Base-by-base conservation (phyloP, 2,329 filamentous ascomycete genomes). In the Phaeosphaeriaceae sp. region DNA sequence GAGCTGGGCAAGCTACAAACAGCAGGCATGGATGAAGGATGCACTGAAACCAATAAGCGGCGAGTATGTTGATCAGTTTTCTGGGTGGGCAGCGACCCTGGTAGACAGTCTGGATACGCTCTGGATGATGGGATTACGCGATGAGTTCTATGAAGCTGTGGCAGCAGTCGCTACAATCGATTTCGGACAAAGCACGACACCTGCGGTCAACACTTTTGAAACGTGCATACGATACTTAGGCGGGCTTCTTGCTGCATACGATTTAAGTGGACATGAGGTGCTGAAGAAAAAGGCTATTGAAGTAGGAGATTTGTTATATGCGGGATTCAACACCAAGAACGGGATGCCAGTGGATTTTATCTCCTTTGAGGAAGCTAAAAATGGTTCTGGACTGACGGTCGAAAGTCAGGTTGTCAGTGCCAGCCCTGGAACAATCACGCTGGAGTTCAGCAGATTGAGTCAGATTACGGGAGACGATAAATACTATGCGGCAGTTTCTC, bases 191-290 rank as follows among this genome's bases (percentile, higher is more conserved):
- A 87, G 84, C 21, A 73, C 78, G 12, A 79, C 86, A 40, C 69
- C 74, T 30, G 83, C 89, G 39, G 94, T 97, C 37, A 92, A 91
- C n/a, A 81, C 96, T 6, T 97, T 97, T 62, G 92, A 97, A 74
- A 95, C 92, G 0, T 90, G 87, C 9, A 97, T 97, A 66, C 85
- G 92, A 41, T 96, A 97, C 61, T 79, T 97, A 1, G 92, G 92
- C 26, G 92, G 92, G 1, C 77, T 97, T 39, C 67, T 97, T 35
- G 87, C 86, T 30, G 92, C 92, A 9, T 96, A 94, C 69, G 92
- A 97, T 75, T 80, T 97, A 46, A 92, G 88, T 44, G 88, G 83
- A 53, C 87, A 95, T 66, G 75, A 80, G 13, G 78, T 87, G 26
- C 78, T 95, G 16, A 80, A 93, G 32, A 81, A 86, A 44, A 94